Evolutionary conservation across 441 rosid species (phyloP).

Genomic region (Populus hybrid): DNA sequence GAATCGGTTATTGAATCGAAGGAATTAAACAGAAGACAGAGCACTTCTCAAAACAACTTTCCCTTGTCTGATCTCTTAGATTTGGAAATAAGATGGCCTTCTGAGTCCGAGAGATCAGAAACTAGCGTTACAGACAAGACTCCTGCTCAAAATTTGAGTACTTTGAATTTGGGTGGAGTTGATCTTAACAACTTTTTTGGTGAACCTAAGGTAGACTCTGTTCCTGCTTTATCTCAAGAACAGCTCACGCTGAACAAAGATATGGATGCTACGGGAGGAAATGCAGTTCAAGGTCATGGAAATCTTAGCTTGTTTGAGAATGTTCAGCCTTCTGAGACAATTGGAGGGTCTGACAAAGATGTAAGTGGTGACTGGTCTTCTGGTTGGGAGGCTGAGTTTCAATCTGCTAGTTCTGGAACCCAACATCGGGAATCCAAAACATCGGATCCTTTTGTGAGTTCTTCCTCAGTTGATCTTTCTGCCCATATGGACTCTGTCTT

Average conservation of each 20-base stretch:
- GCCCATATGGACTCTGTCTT: slow-evolving; percentile 61
- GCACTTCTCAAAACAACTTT: slow-evolving; percentile 28
- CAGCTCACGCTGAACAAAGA: slow-evolving; percentile 19
- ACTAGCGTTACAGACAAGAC: slow-evolving; percentile 24
- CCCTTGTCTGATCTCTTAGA: slow-evolving; percentile 59
- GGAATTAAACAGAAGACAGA: slow-evolving; percentile 39
- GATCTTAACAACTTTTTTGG: slow-evolving; percentile 43
- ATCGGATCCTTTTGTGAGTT: slow-evolving; percentile 38
- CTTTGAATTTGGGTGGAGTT: slow-evolving; percentile 45
- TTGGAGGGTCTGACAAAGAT: slow-evolving; percentile 25
- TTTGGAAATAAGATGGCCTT: slow-evolving; percentile 68
- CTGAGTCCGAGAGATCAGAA: slow-evolving; percentile 34
- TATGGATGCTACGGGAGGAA: slow-evolving; percentile 25
- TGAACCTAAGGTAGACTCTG: slow-evolving; percentile 35
- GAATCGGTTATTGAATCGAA: slow-evolving; percentile 38
- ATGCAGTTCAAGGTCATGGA: slow-evolving; percentile 29
- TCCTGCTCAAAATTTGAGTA: slow-evolving; percentile 24
- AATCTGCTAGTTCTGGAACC: slow-evolving; percentile 39
- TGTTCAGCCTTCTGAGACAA: slow-evolving; percentile 35
- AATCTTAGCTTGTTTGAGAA: slow-evolving; percentile 47
- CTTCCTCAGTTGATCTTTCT: slow-evolving; percentile 48
- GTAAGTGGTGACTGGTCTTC: slow-evolving; percentile 39
- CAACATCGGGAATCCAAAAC: slow-evolving; percentile 32
- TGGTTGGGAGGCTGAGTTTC: slow-evolving; percentile 57
- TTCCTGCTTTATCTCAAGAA: slow-evolving; percentile 28